Evolutionary conservation across 1,284 basidiomycete species (phyloP), one percentile per base, ranked within the genome.

Genomic region (Ceratorhiza oryzae-sativae): DNA sequence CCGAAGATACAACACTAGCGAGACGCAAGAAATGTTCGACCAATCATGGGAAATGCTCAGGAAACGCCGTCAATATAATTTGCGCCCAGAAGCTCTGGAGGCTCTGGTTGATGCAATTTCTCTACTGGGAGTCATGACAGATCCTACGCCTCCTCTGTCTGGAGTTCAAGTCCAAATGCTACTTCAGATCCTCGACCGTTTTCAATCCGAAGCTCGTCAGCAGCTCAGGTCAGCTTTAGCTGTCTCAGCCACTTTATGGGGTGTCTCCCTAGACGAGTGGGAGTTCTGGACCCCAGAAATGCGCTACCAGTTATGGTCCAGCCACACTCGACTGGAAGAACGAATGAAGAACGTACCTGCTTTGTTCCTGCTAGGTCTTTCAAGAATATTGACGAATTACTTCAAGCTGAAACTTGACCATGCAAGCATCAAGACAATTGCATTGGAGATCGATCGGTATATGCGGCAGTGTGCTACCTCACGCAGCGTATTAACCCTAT

Each of bases 351-450:
- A 53, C 20, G 15, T 15, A n/a, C 20, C 62, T 3, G 62, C 46
- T 3, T 36, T 65, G 15, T 41, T 65, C 9, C 25, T 65, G 1
- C 32, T 65, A 8, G 62, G 62, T 1, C 46, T 63, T 18, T 63
- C 61, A 1, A 49, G 61, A 49, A 18, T 51, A n/a, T 36, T 63
- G 18, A 42, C 27, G 15, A 45, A 63, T 23, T 63, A 63, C 30
- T 32, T 5, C 1, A 13, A 30, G 27, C 45, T 63, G n/a, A 15
- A 46, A 36, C 61, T 63, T 27, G 32, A 39, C 15, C 45, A 63
- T 30, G 45, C 45, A 30, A 63, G 46, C 12, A 63, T 63, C 32
- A 63, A n/a, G 32, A 49, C 61, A 2, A 63, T 63, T 15, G 61
- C 61, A 4, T 36, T 10, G 1, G 61, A 63, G n/a, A 48, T 63